Base-by-base conservation (phyloP, 2,329 filamentous ascomycete species). In the Phyllachora maydis region DNA sequence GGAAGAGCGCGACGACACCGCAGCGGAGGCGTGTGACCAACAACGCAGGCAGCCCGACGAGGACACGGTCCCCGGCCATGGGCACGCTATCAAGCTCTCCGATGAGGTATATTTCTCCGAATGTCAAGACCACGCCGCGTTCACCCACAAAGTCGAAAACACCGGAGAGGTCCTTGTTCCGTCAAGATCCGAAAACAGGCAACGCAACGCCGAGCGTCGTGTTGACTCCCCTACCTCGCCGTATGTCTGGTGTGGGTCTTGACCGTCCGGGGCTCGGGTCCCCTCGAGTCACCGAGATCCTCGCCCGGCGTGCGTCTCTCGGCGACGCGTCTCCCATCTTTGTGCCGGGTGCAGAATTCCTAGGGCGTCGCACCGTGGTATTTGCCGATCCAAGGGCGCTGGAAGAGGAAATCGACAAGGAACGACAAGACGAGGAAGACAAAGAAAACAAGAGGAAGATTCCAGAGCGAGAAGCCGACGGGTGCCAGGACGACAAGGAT, bases 221-320 rank as follows among this genome's bases (percentile, higher is more conserved):
- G 8, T 43, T 79, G 5, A 74, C 62, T 3, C 68, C 71, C 3
- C 59, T 65, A 28, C 43, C 43, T 17, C 58, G 71, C 14, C 54
- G 56, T 21, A 61, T 71, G 10, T 74, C 72, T 9, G 73, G 74
- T 1, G 39, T 82, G 30, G 74, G 76, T 12, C 63, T 66, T 30
- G 76, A 79, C 35, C 65, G 64, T 32, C 51, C 60, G 30, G 77
- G 76, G 0, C 58, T 83, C 26, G 77, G 78, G 5, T 85, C 78
- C 1, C 78, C 77, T 4, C 67, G 65, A 24, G 63, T 85, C 25
- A 59, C 73, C 12, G 72, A 67, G 14, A 55, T 82, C 16, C 59
- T 83, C 16, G 73, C 77, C 32, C 65, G 69, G 16, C 64, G 78
- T 23, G 59, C 54, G 21, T 82, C 76, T 2, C 72, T 85, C 29